Base-by-base conservation (phyloP, 1,284 basidiomycete genomes). In the Meira nashicola region DNA sequence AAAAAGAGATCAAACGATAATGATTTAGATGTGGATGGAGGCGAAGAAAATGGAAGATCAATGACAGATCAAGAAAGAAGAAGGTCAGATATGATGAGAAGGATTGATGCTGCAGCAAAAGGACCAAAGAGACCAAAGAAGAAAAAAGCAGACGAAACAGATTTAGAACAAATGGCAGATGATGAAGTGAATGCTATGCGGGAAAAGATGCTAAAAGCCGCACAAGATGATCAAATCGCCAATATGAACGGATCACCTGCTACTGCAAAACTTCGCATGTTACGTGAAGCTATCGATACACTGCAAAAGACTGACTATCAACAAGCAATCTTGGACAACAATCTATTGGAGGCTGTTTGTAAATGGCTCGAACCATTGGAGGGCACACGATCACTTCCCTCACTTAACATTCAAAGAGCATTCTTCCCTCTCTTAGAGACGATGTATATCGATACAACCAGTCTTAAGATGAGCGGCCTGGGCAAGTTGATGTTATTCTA, bases 401-500 rank as follows among this genome's bases (percentile, higher is more conserved):
- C 92, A 2, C 85, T 97, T 55, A 96, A 94, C 78, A 96, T 98
- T 73, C 94, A 97, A 77, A 87, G 87, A 55, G 89, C 93, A 58
- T 86, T 98, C 67, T 93, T 98, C 79, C 84, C 86, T 44, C 85
- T 88, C 55, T 82, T 98, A 21, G 71, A 73, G 38, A 63, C 81
- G 81, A 91, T 97, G 88, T 55, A 60, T 5, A 92, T 97, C 73
- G 94, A 97, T 80, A 88, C 87, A 17, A 82, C 87, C 52, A 90
- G 90, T 14, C 86, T 99, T 68, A 94, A 94, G 78, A 91, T 94
- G 79, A 90, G 89, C 2, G 86, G 87, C 0, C 83, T 99, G 5
- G 94, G 94, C n/a, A 87, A 88, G 60, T 85, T 98, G 65, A 84
- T 98, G 17, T 83, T 96, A 17, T 97, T 98, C 80, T 98, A 98